Evolutionary conservation across 2,329 filamentous ascomycete species (phyloP).

Genomic region (Ceratocystis variospora): DNA sequence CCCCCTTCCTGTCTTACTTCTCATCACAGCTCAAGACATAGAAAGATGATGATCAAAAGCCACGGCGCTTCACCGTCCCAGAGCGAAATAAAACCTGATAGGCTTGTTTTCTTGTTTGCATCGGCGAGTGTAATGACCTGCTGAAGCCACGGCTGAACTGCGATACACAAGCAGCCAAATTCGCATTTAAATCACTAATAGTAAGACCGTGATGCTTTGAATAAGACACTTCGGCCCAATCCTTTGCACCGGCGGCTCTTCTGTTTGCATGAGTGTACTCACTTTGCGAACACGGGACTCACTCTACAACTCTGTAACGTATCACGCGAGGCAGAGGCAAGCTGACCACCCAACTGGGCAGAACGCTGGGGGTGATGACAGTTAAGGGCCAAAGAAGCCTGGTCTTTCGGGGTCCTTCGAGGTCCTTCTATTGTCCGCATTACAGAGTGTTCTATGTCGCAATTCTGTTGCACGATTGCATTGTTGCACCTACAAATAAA

Average conservation of each 20-base stretch:
- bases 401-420: too few relatives aligned
- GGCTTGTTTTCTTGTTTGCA: not conserved
- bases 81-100: not conserved
- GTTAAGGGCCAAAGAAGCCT: too few relatives aligned
- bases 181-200: not conserved
- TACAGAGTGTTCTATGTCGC: not conserved
- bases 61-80: not conserved
- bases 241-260: not conserved
- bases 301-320: not conserved
- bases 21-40: not conserved
- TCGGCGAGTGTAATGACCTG: not conserved
- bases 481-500: not conserved
- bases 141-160: not conserved
- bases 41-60: not conserved
- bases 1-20: not conserved
- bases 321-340: not conserved
- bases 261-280: not conserved
- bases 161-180: not conserved
- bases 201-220: not conserved
- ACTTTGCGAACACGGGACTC: not conserved
- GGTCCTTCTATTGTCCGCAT: not conserved
- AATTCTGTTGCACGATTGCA: too few relatives aligned
- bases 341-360: not conserved
- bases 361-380: too few relatives aligned
- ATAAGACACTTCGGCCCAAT: not conserved